These are phyloP conservation scores for Chlamydomonas incerta DNA, from an alignment of 139 green algal genomes.

Conservation along the genomic window DNA sequence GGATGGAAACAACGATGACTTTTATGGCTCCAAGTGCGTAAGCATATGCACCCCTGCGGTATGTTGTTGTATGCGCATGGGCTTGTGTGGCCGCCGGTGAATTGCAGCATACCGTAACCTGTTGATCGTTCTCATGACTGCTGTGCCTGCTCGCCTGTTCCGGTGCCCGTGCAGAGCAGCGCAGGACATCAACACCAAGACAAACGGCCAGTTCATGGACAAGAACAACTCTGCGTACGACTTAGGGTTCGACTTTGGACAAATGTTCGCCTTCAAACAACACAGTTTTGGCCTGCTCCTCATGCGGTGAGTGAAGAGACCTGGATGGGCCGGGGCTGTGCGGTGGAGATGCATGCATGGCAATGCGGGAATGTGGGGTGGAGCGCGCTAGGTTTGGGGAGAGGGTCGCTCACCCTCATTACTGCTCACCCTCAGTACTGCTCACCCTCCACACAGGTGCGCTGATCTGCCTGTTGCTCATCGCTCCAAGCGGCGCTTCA, in stretches of 20 bases:
- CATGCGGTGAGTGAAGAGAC: background rate
- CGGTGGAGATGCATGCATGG: background rate
- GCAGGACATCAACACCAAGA: background rate
- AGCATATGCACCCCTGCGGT: too few relatives aligned
- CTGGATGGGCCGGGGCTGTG: too few relatives aligned
- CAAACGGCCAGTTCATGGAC: background rate
- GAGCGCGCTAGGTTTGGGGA: too few relatives aligned
- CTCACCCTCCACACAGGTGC: background rate
- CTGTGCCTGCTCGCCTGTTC: too few relatives aligned
- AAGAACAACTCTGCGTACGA: background rate
- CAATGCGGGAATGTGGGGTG: background rate
- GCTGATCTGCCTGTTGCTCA: background rate
- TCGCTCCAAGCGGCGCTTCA: background rate
- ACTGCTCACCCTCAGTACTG: background rate
- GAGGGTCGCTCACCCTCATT: background rate
- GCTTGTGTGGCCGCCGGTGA: too few relatives aligned
- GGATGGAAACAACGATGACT: background rate
- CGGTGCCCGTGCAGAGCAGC: too few relatives aligned
- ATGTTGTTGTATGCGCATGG: too few relatives aligned
- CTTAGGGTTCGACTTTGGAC: background rate
- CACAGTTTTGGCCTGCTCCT: background rate
- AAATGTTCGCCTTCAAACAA: background rate
- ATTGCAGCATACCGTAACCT: too few relatives aligned
- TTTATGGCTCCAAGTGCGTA: background rate
- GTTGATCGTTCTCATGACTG: too few relatives aligned